Evolutionary conservation across 1,284 basidiomycete genomes (phyloP).

Genomic region (Ganoderma sp.): DNA sequence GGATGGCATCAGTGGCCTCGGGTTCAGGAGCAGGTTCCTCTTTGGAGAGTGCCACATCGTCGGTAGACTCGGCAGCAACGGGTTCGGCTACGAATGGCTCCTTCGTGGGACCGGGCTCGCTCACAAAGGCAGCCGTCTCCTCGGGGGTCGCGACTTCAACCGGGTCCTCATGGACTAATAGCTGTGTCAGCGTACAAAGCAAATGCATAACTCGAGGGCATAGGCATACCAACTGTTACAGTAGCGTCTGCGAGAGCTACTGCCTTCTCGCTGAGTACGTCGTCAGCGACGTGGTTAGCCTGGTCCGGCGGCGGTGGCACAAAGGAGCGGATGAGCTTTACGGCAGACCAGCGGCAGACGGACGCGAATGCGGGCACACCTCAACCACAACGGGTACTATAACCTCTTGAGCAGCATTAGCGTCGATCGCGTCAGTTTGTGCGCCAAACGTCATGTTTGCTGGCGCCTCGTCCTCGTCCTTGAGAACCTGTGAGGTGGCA

Average conservation of each 20-base stretch:
- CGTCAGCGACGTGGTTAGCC: constrained; percentile 11
- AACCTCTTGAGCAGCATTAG: not conserved
- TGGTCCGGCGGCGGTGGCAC: not conserved
- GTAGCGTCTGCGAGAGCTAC: constrained; percentile 10
- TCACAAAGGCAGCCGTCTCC: not conserved
- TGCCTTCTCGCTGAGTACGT: constrained; percentile 1
- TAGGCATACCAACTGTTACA: constrained; percentile 20
- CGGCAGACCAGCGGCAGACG: not conserved
- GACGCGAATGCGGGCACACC: not conserved
- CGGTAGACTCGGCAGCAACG: not conserved
- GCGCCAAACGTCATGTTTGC: not conserved
- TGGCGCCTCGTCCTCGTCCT: constrained; percentile 5
- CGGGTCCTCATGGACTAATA: not conserved
- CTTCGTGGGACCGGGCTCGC: constrained; percentile 4
- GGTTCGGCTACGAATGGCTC: constrained; percentile 5
- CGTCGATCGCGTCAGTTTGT: constrained; percentile 12
- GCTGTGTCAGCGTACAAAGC: not conserved
- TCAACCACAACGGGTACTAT: not conserved
- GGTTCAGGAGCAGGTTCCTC: constrained; percentile 9
- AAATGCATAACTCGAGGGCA: not conserved
- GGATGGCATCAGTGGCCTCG: constrained; percentile 12
- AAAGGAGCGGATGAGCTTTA: not conserved
- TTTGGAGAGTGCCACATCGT: not conserved
- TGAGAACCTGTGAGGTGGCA: constrained; percentile 11
- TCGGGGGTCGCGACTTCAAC: constrained; percentile 2